Evolutionary conservation across 768 basidiomycete genomes (phyloP), one percentile per base, ranked within the genome.

Genomic region (Pleurotus djamor): DNA sequence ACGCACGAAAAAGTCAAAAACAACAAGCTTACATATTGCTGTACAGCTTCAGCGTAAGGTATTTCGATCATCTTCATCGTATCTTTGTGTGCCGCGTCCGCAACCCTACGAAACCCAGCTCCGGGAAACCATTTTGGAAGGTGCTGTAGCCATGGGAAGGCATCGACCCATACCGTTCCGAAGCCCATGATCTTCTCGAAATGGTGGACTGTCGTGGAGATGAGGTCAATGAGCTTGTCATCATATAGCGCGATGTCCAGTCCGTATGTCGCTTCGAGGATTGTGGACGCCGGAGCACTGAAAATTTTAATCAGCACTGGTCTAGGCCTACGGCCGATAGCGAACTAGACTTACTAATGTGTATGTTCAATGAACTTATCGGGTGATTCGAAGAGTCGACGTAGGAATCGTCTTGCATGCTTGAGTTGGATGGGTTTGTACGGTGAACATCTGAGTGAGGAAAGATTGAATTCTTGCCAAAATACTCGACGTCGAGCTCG

Each of bases 401-500:
- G 61, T 1, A 76, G 64, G 52, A 79, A 65, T 13, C 71, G 68
- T 14, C 66, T 67, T 2, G 71, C 65, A 52, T 67, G 72, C 52
- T 62, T 60, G 12, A 68, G 61, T 49, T 79, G 76, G 5, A 76
- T 64, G 2, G 64, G 63, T 0, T 65, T 61, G 49, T 76, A 78
- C 10, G 59, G 60, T 13, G 65, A 4, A 59, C 67, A 59, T 28
- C 0, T 69, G 67, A 4, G 67, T 67, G 10, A 10, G 10, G 38
- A 41, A 12, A 65, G 68, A 43, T 66, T 66, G 59, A 77, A 68
- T 14, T 64, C 63, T 43, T 78, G 72, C 47, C 76, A 74, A 59
- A 72, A 71, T 37, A 72, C 67, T 38, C 72, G 69, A 28, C 77
- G 63, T 54, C 76, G 72, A 32, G 60, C 65, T 7, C 75, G 70